Evolutionary conservation across 164 flowering plant genomes (phyloP).

Genomic region (Nymphaea colorata): DNA sequence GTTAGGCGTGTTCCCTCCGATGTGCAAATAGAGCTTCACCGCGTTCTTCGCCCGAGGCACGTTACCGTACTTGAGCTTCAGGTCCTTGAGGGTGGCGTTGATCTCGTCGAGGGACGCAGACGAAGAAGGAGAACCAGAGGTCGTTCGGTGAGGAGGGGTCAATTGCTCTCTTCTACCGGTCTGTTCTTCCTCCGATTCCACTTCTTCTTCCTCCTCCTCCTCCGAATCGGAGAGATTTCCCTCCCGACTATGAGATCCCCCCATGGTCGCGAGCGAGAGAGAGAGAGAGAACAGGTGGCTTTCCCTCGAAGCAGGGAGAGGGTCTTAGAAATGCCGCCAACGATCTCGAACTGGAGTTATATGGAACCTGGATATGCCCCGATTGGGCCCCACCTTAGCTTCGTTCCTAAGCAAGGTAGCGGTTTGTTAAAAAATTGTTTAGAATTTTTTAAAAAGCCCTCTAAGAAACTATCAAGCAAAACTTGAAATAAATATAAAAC

Average conservation of each 20-base stretch:
- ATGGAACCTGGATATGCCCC: background rate
- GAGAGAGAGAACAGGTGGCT: background rate
- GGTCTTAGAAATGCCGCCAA: background rate
- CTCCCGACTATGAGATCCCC: slow-evolving; percentile 55
- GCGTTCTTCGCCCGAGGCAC: slow-evolving; percentile 24
- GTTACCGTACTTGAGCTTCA: slow-evolving; percentile 57
- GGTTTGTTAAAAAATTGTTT: too few species aligned
- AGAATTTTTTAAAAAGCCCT: too few species aligned
- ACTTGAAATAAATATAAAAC: too few species aligned
- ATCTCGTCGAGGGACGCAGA: slow-evolving; percentile 49
- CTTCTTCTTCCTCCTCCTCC: slow-evolving; percentile 4
- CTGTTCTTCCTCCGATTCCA: slow-evolving; percentile 13
- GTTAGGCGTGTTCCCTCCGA: slow-evolving; percentile 53
- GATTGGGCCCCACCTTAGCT: background rate
- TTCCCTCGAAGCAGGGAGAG: background rate
- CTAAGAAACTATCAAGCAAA: too few species aligned
- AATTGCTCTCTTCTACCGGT: slow-evolving; percentile 3
- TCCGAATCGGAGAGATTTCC: slow-evolving; percentile 42
- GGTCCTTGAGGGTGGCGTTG: slow-evolving; percentile 54
- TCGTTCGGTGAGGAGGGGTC: slow-evolving; percentile 7
- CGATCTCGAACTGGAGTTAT: background rate
- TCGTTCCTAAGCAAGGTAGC: background rate
- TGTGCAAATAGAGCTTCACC: slow-evolving; percentile 59
- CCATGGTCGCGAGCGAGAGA: slow-evolving; percentile 21
- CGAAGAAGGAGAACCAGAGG: slow-evolving; percentile 9